These are phyloP conservation scores for Claviceps capensis DNA, from an alignment of 2,329 filamentous ascomycete genomes.

Conservation along the genomic window DNA sequence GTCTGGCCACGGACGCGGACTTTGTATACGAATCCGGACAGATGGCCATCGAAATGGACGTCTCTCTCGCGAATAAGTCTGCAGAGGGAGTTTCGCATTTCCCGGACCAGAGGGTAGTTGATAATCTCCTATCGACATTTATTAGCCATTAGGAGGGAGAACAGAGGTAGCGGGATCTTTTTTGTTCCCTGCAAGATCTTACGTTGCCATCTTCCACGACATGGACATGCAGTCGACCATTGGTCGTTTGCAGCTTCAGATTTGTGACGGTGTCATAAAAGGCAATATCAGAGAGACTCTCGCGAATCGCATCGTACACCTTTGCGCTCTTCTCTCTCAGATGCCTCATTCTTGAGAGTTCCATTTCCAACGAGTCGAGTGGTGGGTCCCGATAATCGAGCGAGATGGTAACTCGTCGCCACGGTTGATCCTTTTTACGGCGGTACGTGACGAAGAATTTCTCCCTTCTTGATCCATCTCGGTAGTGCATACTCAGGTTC, in stretches of 20 bases:
- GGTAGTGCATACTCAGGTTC: conserved; percentile 96
- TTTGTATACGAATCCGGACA: conserved; percentile 96
- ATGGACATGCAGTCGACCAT: conserved; percentile 83
- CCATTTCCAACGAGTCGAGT: conserved; percentile 70
- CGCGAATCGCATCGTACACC: conserved; percentile 89
- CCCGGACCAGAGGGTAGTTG: conserved; percentile 59
- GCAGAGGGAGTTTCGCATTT: conserved; percentile 60
- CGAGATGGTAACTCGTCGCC: conserved; percentile 84
- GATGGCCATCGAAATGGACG: conserved; percentile 75
- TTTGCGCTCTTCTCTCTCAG: conserved; percentile 86
- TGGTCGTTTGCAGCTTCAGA: conserved; percentile 78
- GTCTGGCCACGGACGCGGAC: conserved; percentile 54
- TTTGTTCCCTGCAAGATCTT: conserved; percentile 11
- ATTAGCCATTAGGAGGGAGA: conserved; percentile 5
- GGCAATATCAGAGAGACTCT: conserved; percentile 83
- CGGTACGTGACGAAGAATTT: conserved; percentile 98
- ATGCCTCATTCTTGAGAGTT: conserved; percentile 62
- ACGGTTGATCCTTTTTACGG: conserved; percentile 62
- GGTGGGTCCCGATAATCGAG: conserved; percentile 79
- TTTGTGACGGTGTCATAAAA: conserved; percentile 96
- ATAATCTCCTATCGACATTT: conserved; percentile 57
- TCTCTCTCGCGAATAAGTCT: conserved; percentile 56
- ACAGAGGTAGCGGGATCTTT: not conserved
- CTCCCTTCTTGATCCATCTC: conserved; percentile 81
- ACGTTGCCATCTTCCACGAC: conserved; percentile 91